These are phyloP conservation scores for Trichoderma arundinaceum DNA, from an alignment of 2,329 filamentous ascomycete species.

Conservation along the genomic window DNA sequence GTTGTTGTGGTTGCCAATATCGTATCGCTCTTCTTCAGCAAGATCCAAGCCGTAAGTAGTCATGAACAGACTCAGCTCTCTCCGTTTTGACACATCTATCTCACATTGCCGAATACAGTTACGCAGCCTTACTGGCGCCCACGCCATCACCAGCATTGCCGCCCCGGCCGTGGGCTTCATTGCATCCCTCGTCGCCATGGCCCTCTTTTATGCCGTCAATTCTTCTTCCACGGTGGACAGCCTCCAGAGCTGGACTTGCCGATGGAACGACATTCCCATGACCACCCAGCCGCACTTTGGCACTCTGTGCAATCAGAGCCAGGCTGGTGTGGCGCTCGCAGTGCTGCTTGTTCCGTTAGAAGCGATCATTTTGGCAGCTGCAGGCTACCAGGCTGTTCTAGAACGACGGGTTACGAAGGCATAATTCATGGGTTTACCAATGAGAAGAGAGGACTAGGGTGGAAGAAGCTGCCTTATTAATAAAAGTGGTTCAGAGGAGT, in stretches of 20 bases:
- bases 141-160: slow-evolving; percentile 37
- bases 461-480: background rate
- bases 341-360: slow-evolving; percentile 64
- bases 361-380: slow-evolving; percentile 53
- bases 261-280: slow-evolving; percentile 63
- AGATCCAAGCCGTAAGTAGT: slow-evolving; percentile 56
- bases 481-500: background rate
- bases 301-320: slow-evolving; percentile 62
- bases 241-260: slow-evolving; percentile 67
- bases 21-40: slow-evolving; percentile 55
- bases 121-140: slow-evolving; percentile 34
- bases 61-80: background rate
- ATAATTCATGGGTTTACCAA: background rate
- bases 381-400: slow-evolving; percentile 52
- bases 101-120: slow-evolving; percentile 31
- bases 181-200: slow-evolving; percentile 57
- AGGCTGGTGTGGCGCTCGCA: slow-evolving; percentile 59
- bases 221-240: slow-evolving; percentile 58
- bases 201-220: slow-evolving; percentile 64
- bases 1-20: slow-evolving; percentile 57
- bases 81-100: background rate
- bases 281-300: slow-evolving; percentile 58
- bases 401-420: slow-evolving; percentile 48
- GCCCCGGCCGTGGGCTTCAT: slow-evolving; percentile 43
- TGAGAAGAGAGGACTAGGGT: slow-evolving; percentile 41